A percentile compares a stretch with the other conserved stretches of the same genome.
These are phyloP conservation scores for Vicia sativa DNA, from an alignment of 306 rosid genomes.

Conservation along the genomic window DNA sequence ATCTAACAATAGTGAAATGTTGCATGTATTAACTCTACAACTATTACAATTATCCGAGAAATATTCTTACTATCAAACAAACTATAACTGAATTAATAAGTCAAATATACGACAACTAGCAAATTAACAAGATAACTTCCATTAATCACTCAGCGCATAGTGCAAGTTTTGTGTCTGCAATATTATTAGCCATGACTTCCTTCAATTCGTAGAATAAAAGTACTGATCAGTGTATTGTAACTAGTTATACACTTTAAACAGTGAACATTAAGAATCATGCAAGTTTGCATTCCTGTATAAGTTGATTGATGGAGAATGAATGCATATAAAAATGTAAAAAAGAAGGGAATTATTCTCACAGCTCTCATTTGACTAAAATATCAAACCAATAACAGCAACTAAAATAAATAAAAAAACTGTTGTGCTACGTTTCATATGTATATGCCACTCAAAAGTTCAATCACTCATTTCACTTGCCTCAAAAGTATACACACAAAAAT, in stretches of 20 bases:
- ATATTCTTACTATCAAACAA: too few relatives aligned
- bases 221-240: neutral
- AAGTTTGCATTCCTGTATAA: neutral
- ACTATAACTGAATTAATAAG: too few relatives aligned
- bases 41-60: too few relatives aligned
- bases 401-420: neutral
- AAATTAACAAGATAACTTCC: too few relatives aligned
- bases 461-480: too few relatives aligned
- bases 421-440: neutral
- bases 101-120: too few relatives aligned
- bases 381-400: neutral
- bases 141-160: too few relatives aligned
- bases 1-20: too few relatives aligned
- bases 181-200: neutral
- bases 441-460: neutral
- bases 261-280: neutral
- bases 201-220: neutral
- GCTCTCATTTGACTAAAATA: neutral
- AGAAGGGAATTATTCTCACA: neutral
- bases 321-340: neutral
- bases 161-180: too few relatives aligned
- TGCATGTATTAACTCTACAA: too few relatives aligned
- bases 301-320: conserved; percentile 3
- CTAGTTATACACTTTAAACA: neutral
- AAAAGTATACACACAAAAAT: too few relatives aligned